Conservation (phyloP, 1,139 yeast species). For the Debaryomycetaceae sp. region DNA sequence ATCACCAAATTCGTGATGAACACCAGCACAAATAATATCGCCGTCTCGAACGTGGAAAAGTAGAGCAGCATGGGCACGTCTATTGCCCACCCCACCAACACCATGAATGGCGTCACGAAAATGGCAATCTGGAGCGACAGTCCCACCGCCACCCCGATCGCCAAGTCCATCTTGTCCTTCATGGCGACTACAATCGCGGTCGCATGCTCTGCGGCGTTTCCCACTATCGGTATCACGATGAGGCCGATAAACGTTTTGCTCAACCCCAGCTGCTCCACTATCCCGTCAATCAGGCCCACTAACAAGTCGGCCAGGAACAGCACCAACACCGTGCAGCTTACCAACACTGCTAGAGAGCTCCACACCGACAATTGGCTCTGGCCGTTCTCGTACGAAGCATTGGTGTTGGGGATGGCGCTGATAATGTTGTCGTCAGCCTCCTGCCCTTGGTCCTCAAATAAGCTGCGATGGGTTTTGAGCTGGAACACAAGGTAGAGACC, state of each 20-base stretch:
- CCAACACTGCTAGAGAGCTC: constrained; percentile 38
- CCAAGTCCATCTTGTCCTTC: constrained; percentile 95
- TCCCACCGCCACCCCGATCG: constrained; percentile 96
- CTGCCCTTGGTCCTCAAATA: constrained; percentile 32
- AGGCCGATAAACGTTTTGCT: constrained; percentile 94
- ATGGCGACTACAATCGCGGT: constrained; percentile 92
- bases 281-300: constrained; percentile 84
- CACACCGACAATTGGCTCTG: constrained; percentile 25
- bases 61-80: constrained; percentile 89
- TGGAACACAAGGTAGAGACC: constrained; percentile 76
- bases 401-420: constrained; percentile 11
- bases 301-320: constrained; percentile 88
- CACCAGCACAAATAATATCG: constrained; percentile 78
- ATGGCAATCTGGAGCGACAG: constrained; percentile 90
- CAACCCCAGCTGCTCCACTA: constrained; percentile 74
- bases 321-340: constrained; percentile 65
- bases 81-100: constrained; percentile 80
- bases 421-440: constrained; percentile 29
- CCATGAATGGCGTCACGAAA: constrained; percentile 92
- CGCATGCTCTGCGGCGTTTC: constrained; percentile 97
- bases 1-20: constrained; percentile 80
- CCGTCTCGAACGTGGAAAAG: constrained; percentile 89
- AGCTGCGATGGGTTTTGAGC: constrained; percentile 68
- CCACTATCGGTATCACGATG: constrained; percentile 89
- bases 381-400: constrained; percentile 7